Evolutionary conservation across 2,329 filamentous ascomycete species (phyloP).

Genomic region (Fusarium sp.): DNA sequence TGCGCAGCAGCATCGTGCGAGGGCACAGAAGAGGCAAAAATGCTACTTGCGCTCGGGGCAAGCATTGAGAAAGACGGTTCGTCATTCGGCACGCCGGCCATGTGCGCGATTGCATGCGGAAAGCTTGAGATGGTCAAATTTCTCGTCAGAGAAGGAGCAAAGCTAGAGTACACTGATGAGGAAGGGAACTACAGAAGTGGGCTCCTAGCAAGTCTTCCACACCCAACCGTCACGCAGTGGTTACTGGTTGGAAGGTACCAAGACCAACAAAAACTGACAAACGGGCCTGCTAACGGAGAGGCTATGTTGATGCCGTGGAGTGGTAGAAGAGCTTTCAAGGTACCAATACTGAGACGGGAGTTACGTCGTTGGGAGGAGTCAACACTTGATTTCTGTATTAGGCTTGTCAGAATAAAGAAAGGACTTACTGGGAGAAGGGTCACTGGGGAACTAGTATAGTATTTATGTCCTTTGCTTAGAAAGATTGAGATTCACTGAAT

Average conservation of each 20-base stretch:
- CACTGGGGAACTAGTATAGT: background rate
- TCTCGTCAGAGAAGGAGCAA: background rate
- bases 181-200: background rate
- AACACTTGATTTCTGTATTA: background rate
- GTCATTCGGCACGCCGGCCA: background rate
- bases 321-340: background rate
- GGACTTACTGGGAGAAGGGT: background rate
- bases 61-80: background rate
- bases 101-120: background rate
- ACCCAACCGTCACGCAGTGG: conserved; percentile 6
- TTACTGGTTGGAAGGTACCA: conserved; percentile 10
- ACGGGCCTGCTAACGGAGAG: background rate
- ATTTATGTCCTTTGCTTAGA: too few species aligned
- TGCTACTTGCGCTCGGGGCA: background rate
- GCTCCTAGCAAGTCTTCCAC: background rate
- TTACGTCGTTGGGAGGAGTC: background rate
- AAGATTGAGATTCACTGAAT: too few species aligned
- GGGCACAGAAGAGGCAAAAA: fast-evolving
- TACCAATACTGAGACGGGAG: background rate
- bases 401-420: background rate
- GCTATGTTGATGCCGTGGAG: background rate
- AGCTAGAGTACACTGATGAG: background rate
- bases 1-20: background rate
- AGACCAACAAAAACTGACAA: conserved; percentile 2
- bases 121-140: background rate